Evolutionary conservation across 805 yeast species (phyloP).

Genomic region (Zygosaccharomyces rouxii): DNA sequence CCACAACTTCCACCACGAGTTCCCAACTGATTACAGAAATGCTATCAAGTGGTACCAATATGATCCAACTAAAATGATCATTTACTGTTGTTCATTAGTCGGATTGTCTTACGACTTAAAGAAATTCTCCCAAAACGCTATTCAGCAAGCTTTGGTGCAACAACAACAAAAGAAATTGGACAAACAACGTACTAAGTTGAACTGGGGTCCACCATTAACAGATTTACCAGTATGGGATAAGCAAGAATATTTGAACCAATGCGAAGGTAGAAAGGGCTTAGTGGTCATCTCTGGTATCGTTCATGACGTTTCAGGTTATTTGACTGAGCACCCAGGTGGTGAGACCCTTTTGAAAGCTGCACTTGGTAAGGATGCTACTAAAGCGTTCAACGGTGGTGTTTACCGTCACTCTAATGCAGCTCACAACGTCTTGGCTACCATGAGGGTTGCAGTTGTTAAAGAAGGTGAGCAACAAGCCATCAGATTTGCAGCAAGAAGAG

Average conservation of each 20-base stretch:
- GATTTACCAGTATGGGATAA: slow-evolving; percentile 73
- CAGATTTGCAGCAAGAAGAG: slow-evolving; percentile 38
- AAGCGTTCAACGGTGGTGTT: slow-evolving; percentile 82
- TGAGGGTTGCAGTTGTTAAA: slow-evolving; percentile 77
- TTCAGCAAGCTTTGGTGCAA: slow-evolving; percentile 76
- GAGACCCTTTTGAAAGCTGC: slow-evolving; percentile 66
- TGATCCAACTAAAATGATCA: slow-evolving; percentile 72
- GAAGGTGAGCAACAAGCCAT: slow-evolving; percentile 57
- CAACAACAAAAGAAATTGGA: slow-evolving; percentile 80
- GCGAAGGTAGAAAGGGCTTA: slow-evolving; percentile 52
- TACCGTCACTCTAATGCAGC: slow-evolving; percentile 85
- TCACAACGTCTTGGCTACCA: slow-evolving; percentile 71
- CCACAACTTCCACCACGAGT: slow-evolving; percentile 88
- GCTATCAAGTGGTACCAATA: slow-evolving; percentile 85
- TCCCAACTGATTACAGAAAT: slow-evolving; percentile 84
- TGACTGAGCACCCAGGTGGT: slow-evolving; percentile 83
- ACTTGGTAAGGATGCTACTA: slow-evolving; percentile 75
- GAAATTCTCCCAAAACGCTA: slow-evolving; percentile 73
- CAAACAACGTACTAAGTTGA: slow-evolving; percentile 52
- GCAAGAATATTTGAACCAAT: slow-evolving; percentile 49
- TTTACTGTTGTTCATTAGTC: slow-evolving; percentile 54
- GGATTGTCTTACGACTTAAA: slow-evolving; percentile 73
- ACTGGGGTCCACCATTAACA: slow-evolving; percentile 71
- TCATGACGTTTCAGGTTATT: slow-evolving; percentile 65
- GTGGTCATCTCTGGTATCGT: slow-evolving; percentile 75